Percentiles rank a stretch among this genome's conserved stretches.
Evolutionary conservation across 805 yeast species (phyloP).

Genomic region (Candida chilensis): DNA sequence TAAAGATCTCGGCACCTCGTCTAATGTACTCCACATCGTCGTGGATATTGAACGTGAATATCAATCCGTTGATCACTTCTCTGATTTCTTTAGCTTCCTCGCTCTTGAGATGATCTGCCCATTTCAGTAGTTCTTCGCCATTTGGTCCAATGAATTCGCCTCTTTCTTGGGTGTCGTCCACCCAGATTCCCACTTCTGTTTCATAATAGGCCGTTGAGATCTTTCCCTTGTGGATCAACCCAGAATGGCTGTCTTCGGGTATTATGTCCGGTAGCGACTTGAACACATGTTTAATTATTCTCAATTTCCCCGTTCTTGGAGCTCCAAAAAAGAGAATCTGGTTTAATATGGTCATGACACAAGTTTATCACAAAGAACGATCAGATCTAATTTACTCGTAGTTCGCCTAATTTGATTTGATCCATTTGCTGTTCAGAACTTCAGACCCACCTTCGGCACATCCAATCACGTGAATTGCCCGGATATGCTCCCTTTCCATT

Average conservation of each 20-base stretch:
- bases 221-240: slow-evolving; percentile 10
- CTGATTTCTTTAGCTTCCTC: slow-evolving; percentile 32
- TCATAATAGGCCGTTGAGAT: slow-evolving; percentile 14
- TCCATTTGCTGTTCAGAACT: background rate
- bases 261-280: slow-evolving; percentile 2
- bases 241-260: slow-evolving; percentile 8
- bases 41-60: slow-evolving; percentile 25
- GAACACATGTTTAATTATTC: slow-evolving; percentile 11
- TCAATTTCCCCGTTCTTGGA: slow-evolving; percentile 29
- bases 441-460: background rate
- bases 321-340: slow-evolving; percentile 37
- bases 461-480: slow-evolving; percentile 3
- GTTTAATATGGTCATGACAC: slow-evolving; percentile 10
- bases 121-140: slow-evolving; percentile 13
- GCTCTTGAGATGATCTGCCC: slow-evolving; percentile 27
- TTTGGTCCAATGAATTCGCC: slow-evolving; percentile 9
- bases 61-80: slow-evolving; percentile 34
- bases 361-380: background rate
- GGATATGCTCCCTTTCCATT: slow-evolving; percentile 4
- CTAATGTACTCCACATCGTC: slow-evolving; percentile 12
- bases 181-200: slow-evolving; percentile 12
- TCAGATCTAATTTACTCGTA: background rate
- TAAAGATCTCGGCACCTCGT: slow-evolving; percentile 8
- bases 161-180: slow-evolving; percentile 18
- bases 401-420: background rate